A percentile compares a stretch with the other conserved stretches of the same genome.
Evolutionary conservation across 1,284 basidiomycete genomes (phyloP).

Genomic region (Pascua sp.): DNA sequence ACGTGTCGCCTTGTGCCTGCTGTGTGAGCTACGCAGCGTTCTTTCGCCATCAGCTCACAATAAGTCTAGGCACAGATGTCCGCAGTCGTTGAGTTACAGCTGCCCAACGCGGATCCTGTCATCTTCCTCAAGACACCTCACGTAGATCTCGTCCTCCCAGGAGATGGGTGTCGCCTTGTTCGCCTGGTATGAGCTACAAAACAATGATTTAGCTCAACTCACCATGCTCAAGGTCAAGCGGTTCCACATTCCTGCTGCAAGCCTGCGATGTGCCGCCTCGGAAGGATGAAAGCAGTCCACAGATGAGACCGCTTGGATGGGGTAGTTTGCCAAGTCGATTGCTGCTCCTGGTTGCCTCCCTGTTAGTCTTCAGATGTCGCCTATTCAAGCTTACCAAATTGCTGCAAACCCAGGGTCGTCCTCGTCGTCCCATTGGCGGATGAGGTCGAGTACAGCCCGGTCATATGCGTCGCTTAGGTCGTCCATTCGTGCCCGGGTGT

Average conservation of each 20-base stretch:
- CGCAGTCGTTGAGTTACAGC: not conserved
- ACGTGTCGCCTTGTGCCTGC: too few relatives aligned
- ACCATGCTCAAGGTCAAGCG: conserved; percentile 24
- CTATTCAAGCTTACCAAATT: conserved; percentile 25
- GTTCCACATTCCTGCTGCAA: conserved; percentile 50
- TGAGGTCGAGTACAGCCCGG: conserved; percentile 34
- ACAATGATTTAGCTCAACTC: fast-evolving
- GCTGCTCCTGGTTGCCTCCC: conserved; percentile 45
- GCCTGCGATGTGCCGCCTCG: conserved; percentile 40
- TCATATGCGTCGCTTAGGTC: conserved; percentile 44
- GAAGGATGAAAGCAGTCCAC: conserved; percentile 51
- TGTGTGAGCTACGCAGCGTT: too few relatives aligned
- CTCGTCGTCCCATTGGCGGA: conserved; percentile 39
- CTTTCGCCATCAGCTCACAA: too few relatives aligned
- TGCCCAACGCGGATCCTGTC: conserved; percentile 31
- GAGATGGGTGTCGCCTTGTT: conserved; percentile 34
- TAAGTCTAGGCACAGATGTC: too few relatives aligned
- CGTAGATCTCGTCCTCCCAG: conserved; percentile 38
- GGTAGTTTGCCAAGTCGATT: conserved; percentile 44
- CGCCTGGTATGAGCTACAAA: conserved; percentile 20
- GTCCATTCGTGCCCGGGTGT: conserved; percentile 45
- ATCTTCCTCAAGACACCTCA: conserved; percentile 43
- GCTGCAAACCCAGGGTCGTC: conserved; percentile 38
- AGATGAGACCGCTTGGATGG: conserved; percentile 44
- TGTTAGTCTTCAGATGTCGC: not conserved